These are phyloP conservation scores for Colletotrichum spaethianum DNA, from an alignment of 2,329 filamentous ascomycete species.

Conservation along the genomic window DNA sequence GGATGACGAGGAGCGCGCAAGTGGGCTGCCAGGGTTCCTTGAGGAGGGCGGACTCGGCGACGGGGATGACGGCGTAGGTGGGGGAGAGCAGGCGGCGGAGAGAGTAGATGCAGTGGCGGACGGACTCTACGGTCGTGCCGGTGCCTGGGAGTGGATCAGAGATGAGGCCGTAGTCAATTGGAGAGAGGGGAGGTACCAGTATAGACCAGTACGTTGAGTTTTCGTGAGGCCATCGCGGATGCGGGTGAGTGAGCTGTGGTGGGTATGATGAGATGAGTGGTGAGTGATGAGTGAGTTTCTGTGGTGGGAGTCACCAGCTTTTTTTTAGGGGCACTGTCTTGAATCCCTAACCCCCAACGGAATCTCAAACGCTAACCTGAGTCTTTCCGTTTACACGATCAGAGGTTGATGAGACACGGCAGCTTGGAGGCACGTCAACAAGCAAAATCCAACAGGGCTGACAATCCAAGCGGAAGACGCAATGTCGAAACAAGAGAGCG, in stretches of 20 bases:
- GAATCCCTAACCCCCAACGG: constrained; percentile 18
- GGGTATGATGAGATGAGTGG: constrained; percentile 22
- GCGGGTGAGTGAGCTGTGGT: background rate
- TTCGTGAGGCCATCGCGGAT: constrained; percentile 73
- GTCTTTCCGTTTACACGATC: constrained; percentile 22
- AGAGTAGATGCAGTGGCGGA: constrained; percentile 89
- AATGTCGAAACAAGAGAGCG: constrained; percentile 71
- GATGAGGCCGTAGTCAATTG: constrained; percentile 43
- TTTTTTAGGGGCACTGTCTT: constrained; percentile 34
- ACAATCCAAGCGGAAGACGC: background rate
- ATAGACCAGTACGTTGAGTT: constrained; percentile 94
- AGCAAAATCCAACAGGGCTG: background rate
- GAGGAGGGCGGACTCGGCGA: constrained; percentile 83
- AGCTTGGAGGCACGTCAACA: background rate
- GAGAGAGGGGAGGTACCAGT: constrained; percentile 71
- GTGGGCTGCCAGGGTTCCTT: constrained; percentile 93
- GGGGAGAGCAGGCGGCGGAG: constrained; percentile 88
- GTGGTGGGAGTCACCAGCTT: background rate
- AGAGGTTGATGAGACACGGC: background rate
- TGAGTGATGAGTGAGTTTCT: constrained; percentile 18
- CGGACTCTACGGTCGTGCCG: constrained; percentile 89
- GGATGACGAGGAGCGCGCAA: constrained; percentile 91
- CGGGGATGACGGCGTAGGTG: constrained; percentile 92
- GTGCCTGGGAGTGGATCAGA: constrained; percentile 68
- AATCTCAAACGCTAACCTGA: constrained; percentile 11